Evolutionary conservation across 2,329 filamentous ascomycete genomes (phyloP), one percentile per base, ranked within the genome.

Genomic region (Cryphonectria naterciae): DNA sequence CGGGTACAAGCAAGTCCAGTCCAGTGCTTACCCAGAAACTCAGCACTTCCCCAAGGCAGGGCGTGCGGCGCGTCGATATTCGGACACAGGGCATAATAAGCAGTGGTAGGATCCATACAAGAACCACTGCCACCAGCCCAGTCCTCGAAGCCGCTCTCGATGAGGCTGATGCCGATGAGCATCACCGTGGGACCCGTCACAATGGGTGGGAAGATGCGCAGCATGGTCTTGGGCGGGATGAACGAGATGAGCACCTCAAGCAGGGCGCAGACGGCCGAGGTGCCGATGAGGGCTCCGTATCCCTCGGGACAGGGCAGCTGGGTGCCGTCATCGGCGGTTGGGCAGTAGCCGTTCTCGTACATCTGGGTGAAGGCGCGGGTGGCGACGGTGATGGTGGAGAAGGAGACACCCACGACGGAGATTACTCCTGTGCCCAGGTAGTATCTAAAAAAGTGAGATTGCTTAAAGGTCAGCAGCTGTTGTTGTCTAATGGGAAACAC

Each of bases 401-500:
- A 95, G 0, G 92, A 93, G 22, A 93, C 91, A 22, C 92, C 92
- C 4, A 94, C 92, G 4, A 94, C 93, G 0, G 91, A 93, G 70
- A 96, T 90, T 35, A 96, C 82, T 2, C 93, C 93, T 0, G 93
- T 96, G 15, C 93, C 92, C 71, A 94, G 81, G 74, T 89, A 93
- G 78, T 94, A 94, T 2, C 90, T 91, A 66, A 11, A 39, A 11
- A 39, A 3, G 37, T 11, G 10, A 39, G 37, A 13, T 39, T 39
- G 37, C 10, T 39, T 39, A 39, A 46, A 11, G 52, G 25, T 56
- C 25, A 56, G 52, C 19, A 2, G 52, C 19, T 17, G 37, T 61
- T 39, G 32, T 28, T 49, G 10, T 17, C 17, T 49, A 6, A 22
- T 49, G 19, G 19, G 17, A 22, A 22, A 22, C 19, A 22, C 43